These are phyloP conservation scores for Ploettnerulaceae sp. DNA, from an alignment of 2,329 filamentous ascomycete genomes.

Conservation along the genomic window DNA sequence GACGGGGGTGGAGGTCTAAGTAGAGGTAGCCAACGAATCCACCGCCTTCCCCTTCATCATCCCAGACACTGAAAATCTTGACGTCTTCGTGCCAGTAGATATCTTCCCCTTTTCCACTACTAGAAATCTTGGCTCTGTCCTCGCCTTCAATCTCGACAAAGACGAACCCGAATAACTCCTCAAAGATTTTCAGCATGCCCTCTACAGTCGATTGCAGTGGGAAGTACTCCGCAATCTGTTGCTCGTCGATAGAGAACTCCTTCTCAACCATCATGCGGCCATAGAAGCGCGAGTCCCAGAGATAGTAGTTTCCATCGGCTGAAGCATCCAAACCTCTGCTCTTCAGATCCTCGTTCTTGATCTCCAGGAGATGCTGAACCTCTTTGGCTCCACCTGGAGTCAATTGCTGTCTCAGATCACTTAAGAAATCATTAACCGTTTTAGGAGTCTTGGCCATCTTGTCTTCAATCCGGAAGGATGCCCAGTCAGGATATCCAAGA, in stretches of 20 bases:
- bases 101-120: constrained; percentile 30
- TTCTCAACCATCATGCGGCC: constrained; percentile 75
- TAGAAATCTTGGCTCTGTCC: constrained; percentile 46
- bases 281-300: constrained; percentile 81
- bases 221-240: constrained; percentile 79
- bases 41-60: constrained; percentile 65
- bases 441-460: constrained; percentile 80
- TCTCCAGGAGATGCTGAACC: constrained; percentile 60
- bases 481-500: constrained; percentile 72
- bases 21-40: constrained; percentile 79
- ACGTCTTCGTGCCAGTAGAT: constrained; percentile 81
- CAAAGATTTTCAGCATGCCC: constrained; percentile 79
- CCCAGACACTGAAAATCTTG: constrained; percentile 78
- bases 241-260: constrained; percentile 75
- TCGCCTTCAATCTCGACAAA: constrained; percentile 68
- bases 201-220: constrained; percentile 68
- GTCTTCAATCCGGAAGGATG: constrained; percentile 69
- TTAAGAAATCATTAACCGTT: constrained; percentile 68
- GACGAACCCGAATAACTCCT: constrained; percentile 73
- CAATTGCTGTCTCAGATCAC: constrained; percentile 62
- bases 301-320: constrained; percentile 67
- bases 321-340: constrained; percentile 47
- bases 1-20: constrained; percentile 72
- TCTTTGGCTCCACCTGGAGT: constrained; percentile 67
- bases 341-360: constrained; percentile 68